These are phyloP conservation scores for Amphicarpaea edgeworthii DNA, from an alignment of 306 rosid genomes.

Conservation along the genomic window DNA sequence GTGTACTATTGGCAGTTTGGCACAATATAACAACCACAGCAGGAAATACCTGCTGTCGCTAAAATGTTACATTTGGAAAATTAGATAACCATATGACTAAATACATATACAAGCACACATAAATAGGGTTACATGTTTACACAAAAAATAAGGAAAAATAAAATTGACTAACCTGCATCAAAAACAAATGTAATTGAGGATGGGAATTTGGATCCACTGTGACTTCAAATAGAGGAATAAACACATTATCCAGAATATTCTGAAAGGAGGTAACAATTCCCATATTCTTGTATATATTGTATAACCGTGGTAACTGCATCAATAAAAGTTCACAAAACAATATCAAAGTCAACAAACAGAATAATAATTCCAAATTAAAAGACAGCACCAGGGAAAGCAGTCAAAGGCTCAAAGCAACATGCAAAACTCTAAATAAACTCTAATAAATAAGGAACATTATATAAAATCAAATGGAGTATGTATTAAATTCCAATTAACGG, in stretches of 20 bases:
- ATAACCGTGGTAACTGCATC: constrained; percentile 83
- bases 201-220: constrained; percentile 86
- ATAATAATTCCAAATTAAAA: constrained; percentile 9
- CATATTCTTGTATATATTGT: constrained; percentile 79
- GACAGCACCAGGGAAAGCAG: constrained; percentile 13
- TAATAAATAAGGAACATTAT: constrained; percentile 17
- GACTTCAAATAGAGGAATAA: constrained; percentile 84
- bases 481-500: neutral
- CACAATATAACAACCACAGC: constrained; percentile 18
- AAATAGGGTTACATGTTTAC: neutral
- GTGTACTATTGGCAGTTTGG: neutral
- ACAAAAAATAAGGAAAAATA: neutral
- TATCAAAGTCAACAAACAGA: constrained; percentile 17
- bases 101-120: constrained; percentile 30
- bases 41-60: neutral
- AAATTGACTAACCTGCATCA: constrained; percentile 69
- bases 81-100: neutral
- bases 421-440: constrained; percentile 23
- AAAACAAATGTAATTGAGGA: constrained; percentile 85
- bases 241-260: constrained; percentile 79
- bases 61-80: neutral
- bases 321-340: constrained; percentile 36
- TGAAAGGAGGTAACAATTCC: constrained; percentile 87
- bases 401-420: constrained; percentile 8
- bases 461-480: constrained; percentile 12